Percentiles rank a stretch among this genome's conserved stretches.
Evolutionary conservation across 805 yeast genomes (phyloP).

Genomic region (Starmerella gropengiesseri): DNA sequence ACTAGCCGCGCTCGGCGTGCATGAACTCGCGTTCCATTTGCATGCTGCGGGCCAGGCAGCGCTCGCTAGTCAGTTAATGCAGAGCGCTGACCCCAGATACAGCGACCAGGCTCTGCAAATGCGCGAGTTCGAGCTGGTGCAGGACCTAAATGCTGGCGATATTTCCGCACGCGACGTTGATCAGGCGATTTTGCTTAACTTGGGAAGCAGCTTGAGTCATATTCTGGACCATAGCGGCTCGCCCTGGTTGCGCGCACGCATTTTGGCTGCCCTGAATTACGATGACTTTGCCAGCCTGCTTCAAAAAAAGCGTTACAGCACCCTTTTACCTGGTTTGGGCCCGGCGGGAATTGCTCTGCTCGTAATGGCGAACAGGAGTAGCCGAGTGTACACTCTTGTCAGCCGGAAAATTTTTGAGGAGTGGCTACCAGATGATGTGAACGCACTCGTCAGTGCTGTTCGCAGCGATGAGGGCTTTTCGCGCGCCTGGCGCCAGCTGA

Average conservation of each 20-base stretch:
- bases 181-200: not conserved
- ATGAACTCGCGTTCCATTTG: conserved; percentile 17
- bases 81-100: not conserved
- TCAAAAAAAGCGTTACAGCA: conserved; percentile 7
- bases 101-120: not conserved
- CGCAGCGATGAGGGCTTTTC: not conserved
- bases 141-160: not conserved
- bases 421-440: not conserved
- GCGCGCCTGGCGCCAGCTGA: conserved; percentile 1
- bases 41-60: conserved; percentile 14
- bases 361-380: not conserved
- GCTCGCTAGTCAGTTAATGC: conserved; percentile 20
- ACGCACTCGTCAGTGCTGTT: not conserved
- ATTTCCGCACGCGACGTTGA: not conserved
- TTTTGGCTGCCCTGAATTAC: conserved; percentile 11
- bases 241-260: conserved; percentile 16
- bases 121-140: not conserved
- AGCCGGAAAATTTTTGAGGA: not conserved
- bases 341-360: not conserved
- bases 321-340: not conserved
- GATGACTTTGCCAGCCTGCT: conserved; percentile 8
- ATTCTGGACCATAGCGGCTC: conserved; percentile 1
- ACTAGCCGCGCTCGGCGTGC: conserved; percentile 14
- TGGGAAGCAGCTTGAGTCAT: not conserved
- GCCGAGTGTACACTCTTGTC: not conserved